phyloP scores from a whole-genome alignment of 257 asterid species.

The Solanum lignicaule region DNA sequence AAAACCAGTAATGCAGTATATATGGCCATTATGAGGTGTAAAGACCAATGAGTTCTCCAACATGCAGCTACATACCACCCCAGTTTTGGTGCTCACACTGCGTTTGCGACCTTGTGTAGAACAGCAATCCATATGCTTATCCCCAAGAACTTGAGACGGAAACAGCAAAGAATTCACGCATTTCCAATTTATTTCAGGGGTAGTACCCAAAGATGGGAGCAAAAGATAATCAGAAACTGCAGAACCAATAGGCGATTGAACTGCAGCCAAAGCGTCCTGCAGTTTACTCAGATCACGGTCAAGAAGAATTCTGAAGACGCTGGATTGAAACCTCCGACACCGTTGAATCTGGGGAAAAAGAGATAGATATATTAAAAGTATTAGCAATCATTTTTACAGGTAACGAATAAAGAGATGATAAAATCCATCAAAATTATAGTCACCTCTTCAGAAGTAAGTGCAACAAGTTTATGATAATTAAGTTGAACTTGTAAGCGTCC shows the following conservation, averaged over 20 bases:
- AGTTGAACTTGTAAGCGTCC: constrained; percentile 19
- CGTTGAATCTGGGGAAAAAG: constrained; percentile 34
- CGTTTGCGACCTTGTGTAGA: constrained; percentile 2
- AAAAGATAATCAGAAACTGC: constrained; percentile 48
- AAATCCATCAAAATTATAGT: not conserved
- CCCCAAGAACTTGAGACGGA: not conserved
- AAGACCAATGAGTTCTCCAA: constrained; percentile 52
- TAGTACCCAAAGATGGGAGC: constrained; percentile 29
- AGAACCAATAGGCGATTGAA: constrained; percentile 2
- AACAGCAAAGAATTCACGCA: constrained; percentile 27
- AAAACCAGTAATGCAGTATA: constrained; percentile 41
- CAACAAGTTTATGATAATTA: constrained; percentile 17
- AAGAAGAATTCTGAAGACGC: constrained; percentile 38
- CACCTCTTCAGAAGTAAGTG: constrained; percentile 40
- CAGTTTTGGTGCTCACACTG: constrained; percentile 30
- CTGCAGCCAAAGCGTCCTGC: constrained; percentile 12
- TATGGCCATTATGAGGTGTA: constrained; percentile 55
- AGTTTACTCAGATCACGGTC: constrained; percentile 29
- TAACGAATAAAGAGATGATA: not conserved
- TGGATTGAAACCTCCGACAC: constrained; percentile 45
- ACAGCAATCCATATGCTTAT: constrained; percentile 9
- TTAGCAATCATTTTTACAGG: not conserved
- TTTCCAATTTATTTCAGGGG: constrained; percentile 40
- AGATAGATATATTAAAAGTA: not conserved
- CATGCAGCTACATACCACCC: constrained; percentile 45